Percentiles rank a stretch among this genome's conserved stretches.
Evolutionary conservation across 768 basidiomycete genomes (phyloP).

Genomic region (Phylloporus rhodoxanthus): DNA sequence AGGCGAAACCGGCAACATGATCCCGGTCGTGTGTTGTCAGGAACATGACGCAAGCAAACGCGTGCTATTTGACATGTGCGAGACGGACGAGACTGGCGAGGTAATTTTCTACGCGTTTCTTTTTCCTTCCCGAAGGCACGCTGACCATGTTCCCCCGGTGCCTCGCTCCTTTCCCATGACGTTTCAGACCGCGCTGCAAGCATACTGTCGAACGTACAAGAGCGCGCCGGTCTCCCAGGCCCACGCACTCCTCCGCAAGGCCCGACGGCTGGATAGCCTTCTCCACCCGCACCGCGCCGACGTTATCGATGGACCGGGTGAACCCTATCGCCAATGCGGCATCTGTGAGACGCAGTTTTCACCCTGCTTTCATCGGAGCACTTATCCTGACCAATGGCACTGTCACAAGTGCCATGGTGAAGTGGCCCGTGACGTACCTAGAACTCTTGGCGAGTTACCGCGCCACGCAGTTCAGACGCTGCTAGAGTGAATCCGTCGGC

Average conservation of each 20-base stretch:
- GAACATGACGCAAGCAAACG: constrained; percentile 63
- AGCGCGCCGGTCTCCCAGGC: constrained; percentile 64
- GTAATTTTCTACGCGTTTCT: constrained; percentile 38
- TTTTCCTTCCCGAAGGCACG: not conserved
- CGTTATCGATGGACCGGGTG: constrained; percentile 5
- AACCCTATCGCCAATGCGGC: constrained; percentile 42
- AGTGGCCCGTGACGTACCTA: not conserved
- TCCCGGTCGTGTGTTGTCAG: constrained; percentile 70
- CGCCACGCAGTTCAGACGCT: constrained; percentile 13
- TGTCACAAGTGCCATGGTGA: constrained; percentile 44
- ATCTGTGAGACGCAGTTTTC: constrained; percentile 66
- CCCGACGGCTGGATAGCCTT: constrained; percentile 72
- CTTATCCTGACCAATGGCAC: constrained; percentile 24
- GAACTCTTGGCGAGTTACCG: not conserved
- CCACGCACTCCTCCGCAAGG: constrained; percentile 85
- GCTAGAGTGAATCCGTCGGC: constrained; percentile 12
- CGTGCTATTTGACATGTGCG: constrained; percentile 77
- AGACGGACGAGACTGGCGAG: constrained; percentile 74
- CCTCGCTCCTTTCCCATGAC: not conserved
- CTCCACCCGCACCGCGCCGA: constrained; percentile 45
- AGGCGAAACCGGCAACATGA: constrained; percentile 74
- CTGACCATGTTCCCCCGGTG: constrained; percentile 8
- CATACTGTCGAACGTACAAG: constrained; percentile 83
- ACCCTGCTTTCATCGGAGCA: constrained; percentile 62
- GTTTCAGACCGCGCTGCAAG: constrained; percentile 78